These are phyloP conservation scores for Lachancea sp. DNA, from an alignment of 805 yeast species.

Conservation along the genomic window DNA sequence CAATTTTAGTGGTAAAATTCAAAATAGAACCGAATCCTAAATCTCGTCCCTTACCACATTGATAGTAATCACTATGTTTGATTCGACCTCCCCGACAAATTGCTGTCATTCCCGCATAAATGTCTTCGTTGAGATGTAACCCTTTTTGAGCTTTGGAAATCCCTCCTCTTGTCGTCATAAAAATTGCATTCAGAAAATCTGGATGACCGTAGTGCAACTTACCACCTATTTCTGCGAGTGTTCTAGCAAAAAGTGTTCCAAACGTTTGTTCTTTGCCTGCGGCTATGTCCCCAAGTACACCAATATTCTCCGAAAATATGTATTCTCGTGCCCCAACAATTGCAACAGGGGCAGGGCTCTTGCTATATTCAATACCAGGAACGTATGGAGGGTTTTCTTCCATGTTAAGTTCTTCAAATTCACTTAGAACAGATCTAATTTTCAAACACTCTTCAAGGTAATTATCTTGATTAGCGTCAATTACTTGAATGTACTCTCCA, in stretches of 20 bases:
- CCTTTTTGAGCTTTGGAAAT: slow-evolving; percentile 93
- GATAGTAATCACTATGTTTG: slow-evolving; percentile 92
- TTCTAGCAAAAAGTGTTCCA: slow-evolving; percentile 91
- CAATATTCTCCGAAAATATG: slow-evolving; percentile 87
- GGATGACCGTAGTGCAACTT: slow-evolving; percentile 96
- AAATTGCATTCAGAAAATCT: slow-evolving; percentile 82
- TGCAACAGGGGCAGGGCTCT: slow-evolving; percentile 58
- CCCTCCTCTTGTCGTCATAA: slow-evolving; percentile 95
- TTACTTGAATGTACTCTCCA: slow-evolving; percentile 91
- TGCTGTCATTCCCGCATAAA: slow-evolving; percentile 92
- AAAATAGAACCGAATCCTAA: slow-evolving; percentile 87
- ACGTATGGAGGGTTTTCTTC: slow-evolving; percentile 48
- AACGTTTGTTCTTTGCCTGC: slow-evolving; percentile 97
- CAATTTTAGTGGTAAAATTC: slow-evolving; percentile 91
- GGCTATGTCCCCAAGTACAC: slow-evolving; percentile 90
- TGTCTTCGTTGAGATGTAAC: slow-evolving; percentile 87
- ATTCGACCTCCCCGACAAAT: slow-evolving; percentile 85
- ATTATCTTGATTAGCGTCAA: slow-evolving; percentile 95
- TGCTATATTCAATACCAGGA: slow-evolving; percentile 48
- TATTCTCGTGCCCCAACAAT: slow-evolving; percentile 94
- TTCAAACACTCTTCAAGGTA: slow-evolving; percentile 91
- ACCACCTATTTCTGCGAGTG: slow-evolving; percentile 89
- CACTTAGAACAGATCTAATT: slow-evolving; percentile 79
- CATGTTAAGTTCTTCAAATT: slow-evolving; percentile 73
- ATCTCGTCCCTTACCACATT: slow-evolving; percentile 96